A percentile compares a stretch with the other conserved stretches of the same genome.
phyloP scores from a whole-genome alignment of 2,329 filamentous ascomycete genomes.

The Aureobasidium melanogenum region DNA sequence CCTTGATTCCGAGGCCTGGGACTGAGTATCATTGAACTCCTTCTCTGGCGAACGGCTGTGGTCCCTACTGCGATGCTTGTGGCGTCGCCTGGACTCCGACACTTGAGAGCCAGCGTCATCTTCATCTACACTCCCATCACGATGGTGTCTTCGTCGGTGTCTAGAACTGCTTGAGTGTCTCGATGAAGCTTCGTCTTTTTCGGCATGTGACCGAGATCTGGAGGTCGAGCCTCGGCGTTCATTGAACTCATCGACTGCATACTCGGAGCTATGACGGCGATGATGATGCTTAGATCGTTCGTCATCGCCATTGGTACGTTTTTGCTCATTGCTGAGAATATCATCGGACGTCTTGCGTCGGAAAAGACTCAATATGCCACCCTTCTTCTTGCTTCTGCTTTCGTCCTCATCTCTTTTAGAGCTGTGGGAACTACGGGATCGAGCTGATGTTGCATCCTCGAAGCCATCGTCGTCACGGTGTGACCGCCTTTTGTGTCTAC shows the following conservation, averaged over 20 bases:
- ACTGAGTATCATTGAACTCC: not conserved
- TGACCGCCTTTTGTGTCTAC: conserved; percentile 23
- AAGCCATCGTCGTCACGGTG: conserved; percentile 30
- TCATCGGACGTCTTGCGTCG: conserved; percentile 35
- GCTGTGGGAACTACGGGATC: conserved; percentile 19
- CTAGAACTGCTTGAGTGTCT: conserved; percentile 15
- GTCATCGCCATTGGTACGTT: conserved; percentile 28
- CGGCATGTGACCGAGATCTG: conserved; percentile 15
- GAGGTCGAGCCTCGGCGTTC: conserved; percentile 15
- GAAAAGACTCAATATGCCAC: conserved; percentile 38
- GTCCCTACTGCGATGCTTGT: conserved; percentile 2
- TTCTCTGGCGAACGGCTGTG: not conserved
- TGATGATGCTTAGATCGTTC: conserved; percentile 37
- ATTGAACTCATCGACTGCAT: conserved; percentile 17
- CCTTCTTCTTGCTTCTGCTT: conserved; percentile 35
- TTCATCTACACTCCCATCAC: conserved; percentile 18
- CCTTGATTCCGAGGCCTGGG: not conserved
- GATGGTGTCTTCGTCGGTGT: conserved; percentile 15
- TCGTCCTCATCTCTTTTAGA: conserved; percentile 29
- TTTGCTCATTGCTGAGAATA: conserved; percentile 26
- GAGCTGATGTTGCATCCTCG: conserved; percentile 34
- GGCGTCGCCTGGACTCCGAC: not conserved
- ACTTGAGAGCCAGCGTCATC: conserved; percentile 12
- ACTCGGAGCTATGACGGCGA: conserved; percentile 27
- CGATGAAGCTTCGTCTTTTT: conserved; percentile 17